phyloP scores from a whole-genome alignment of 176 grass and related monocot genomes.

The Ensete glaucum region DNA sequence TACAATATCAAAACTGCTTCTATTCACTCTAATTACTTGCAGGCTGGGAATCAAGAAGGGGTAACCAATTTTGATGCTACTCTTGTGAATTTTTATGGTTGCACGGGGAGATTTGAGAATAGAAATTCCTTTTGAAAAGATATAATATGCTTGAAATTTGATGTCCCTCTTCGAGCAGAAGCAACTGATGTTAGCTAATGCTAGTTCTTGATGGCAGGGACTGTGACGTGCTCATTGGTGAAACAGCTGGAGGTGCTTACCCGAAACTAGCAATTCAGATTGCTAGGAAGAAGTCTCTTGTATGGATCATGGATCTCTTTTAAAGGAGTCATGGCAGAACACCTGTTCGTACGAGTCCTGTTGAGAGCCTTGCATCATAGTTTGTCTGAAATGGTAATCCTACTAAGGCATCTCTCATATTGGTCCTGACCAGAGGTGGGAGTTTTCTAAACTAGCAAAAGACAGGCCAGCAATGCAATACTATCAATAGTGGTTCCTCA shows the following conservation, averaged over 20 bases:
- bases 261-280: slow-evolving; percentile 63
- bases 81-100: slow-evolving; percentile 78
- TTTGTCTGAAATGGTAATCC: slow-evolving; percentile 53
- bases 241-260: slow-evolving; percentile 75
- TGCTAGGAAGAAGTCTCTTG: slow-evolving; percentile 54
- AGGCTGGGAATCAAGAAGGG: slow-evolving; percentile 91
- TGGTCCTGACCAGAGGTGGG: slow-evolving; percentile 80
- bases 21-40: neutral
- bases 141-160: slow-evolving; percentile 80
- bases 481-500: slow-evolving; percentile 49
- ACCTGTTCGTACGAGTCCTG: slow-evolving; percentile 48
- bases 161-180: slow-evolving; percentile 77
- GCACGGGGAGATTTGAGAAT: slow-evolving; percentile 76
- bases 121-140: slow-evolving; percentile 91
- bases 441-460: slow-evolving; percentile 68
- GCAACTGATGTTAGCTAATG: slow-evolving; percentile 89
- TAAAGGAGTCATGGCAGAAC: slow-evolving; percentile 41
- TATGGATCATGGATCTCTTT: slow-evolving; percentile 50
- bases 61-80: slow-evolving; percentile 88
- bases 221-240: slow-evolving; percentile 81
- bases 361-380: slow-evolving; percentile 86
- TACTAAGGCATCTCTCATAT: slow-evolving; percentile 49
- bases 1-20: no score
- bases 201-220: slow-evolving; percentile 72
- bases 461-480: slow-evolving; percentile 61